These are phyloP conservation scores for Botrytis tulipae DNA, from an alignment of 2,329 filamentous ascomycete species.

Conservation along the genomic window DNA sequence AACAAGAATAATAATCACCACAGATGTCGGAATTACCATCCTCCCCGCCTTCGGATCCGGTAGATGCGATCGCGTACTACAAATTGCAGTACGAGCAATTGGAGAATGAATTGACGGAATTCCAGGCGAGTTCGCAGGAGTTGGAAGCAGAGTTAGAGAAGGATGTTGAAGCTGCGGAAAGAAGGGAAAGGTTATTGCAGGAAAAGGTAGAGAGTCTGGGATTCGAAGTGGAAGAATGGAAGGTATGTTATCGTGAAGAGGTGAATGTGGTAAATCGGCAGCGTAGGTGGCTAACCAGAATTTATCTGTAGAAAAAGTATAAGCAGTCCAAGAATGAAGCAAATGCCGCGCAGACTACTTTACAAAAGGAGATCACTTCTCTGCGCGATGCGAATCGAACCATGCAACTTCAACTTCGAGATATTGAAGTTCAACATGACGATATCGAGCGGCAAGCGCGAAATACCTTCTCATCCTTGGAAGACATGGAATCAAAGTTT, in stretches of 20 bases:
- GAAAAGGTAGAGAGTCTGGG: conserved; percentile 81
- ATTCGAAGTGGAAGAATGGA: conserved; percentile 98
- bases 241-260: conserved; percentile 57
- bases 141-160: conserved; percentile 93
- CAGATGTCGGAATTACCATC: conserved; percentile 54
- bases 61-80: conserved; percentile 88
- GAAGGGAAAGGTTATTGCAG: conserved; percentile 79
- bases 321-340: conserved; percentile 91
- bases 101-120: conserved; percentile 87
- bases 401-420: conserved; percentile 78
- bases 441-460: conserved; percentile 96
- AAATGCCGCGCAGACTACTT: conserved; percentile 74
- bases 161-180: conserved; percentile 93
- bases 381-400: conserved; percentile 82
- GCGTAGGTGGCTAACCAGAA: conserved; percentile 29
- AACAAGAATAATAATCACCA: conserved; percentile 25
- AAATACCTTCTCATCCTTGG: conserved; percentile 91
- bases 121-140: conserved; percentile 90
- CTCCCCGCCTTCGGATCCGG: conserved; percentile 58
- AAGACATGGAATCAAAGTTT: conserved; percentile 96
- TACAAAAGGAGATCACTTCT: conserved; percentile 95
- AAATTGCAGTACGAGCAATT: conserved; percentile 93
- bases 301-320: conserved; percentile 72
- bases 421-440: conserved; percentile 97
- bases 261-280: conserved; percentile 14